Evolutionary conservation across 345 rosid species (phyloP).

Genomic region (Toxicodendron radicans): DNA sequence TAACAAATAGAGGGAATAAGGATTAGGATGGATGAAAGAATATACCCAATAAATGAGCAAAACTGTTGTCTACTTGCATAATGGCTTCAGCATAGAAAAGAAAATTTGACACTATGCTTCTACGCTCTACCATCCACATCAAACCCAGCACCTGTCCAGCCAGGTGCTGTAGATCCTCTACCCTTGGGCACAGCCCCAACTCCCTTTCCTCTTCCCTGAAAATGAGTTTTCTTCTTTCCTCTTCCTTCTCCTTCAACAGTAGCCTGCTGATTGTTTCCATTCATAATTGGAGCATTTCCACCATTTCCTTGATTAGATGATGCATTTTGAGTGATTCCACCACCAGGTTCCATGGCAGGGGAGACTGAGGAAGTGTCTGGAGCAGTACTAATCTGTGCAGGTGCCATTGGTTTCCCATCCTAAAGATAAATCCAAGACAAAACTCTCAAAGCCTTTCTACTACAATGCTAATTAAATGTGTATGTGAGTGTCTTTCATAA

Average conservation of each 20-base stretch:
- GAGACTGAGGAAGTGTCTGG: conserved; percentile 37
- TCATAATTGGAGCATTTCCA: conserved; percentile 24
- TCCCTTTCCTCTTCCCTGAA: conserved; percentile 69
- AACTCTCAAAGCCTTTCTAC: conserved; percentile 27
- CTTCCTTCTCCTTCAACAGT: conserved; percentile 55
- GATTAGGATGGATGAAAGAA: conserved; percentile 12
- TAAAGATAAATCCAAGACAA: conserved; percentile 32
- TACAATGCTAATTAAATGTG: background rate
- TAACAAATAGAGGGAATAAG: background rate
- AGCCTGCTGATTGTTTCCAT: conserved; percentile 43
- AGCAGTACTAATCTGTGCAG: conserved; percentile 28
- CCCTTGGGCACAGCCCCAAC: conserved; percentile 55
- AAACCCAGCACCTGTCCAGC: conserved; percentile 79
- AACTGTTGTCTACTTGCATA: conserved; percentile 2
- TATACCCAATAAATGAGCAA: conserved; percentile 13
- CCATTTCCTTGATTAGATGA: conserved; percentile 34
- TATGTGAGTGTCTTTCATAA: background rate
- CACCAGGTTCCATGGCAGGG: conserved; percentile 26
- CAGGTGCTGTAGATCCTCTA: conserved; percentile 54
- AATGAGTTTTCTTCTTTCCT: conserved; percentile 54
- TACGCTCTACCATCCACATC: conserved; percentile 72
- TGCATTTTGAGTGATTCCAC: conserved; percentile 27
- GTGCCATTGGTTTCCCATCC: conserved; percentile 41
- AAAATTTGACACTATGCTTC: conserved; percentile 18
- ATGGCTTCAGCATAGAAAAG: conserved; percentile 13